Conservation (phyloP, 345 rosid genomes). For the Toxicodendron radicans region DNA sequence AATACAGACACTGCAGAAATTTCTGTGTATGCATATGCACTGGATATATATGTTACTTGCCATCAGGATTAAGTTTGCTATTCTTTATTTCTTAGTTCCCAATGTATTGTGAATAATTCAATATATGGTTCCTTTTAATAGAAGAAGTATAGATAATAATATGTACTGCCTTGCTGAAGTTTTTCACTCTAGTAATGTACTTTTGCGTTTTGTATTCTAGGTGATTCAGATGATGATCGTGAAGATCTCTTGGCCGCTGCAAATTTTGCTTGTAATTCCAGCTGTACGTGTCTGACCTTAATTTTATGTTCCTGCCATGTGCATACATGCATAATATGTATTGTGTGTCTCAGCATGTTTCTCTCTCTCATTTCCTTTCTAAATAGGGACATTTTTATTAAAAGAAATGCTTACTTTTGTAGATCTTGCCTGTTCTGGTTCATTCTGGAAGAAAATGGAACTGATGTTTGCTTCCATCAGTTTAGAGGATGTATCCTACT, state of each 20-base stretch:
- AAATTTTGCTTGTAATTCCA: conserved; percentile 43
- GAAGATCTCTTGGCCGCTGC: conserved; percentile 59
- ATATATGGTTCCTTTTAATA: neutral
- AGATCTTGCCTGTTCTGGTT: conserved; percentile 48
- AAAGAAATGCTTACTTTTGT: conserved; percentile 18
- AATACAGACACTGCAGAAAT: neutral
- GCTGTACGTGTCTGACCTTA: conserved; percentile 36
- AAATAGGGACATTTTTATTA: neutral
- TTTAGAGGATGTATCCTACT: conserved; percentile 35
- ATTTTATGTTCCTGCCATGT: neutral
- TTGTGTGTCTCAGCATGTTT: neutral
- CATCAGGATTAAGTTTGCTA: neutral
- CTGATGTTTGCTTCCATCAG: conserved; percentile 35
- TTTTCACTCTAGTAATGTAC: conserved; percentile 9
- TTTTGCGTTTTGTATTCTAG: conserved; percentile 29
- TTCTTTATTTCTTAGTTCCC: neutral
- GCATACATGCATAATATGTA: neutral
- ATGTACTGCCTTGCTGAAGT: conserved; percentile 4
- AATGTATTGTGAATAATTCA: neutral
- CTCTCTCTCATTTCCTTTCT: neutral
- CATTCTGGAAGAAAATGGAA: conserved; percentile 58
- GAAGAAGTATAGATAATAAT: neutral
- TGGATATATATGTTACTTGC: neutral
- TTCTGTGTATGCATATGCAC: neutral
- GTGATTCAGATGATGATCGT: conserved; percentile 52